Evolutionary conservation across 192 early-diverging fungal genomes (phyloP), one percentile per base, ranked within the genome.

Genomic region (Linderina pennispora): DNA sequence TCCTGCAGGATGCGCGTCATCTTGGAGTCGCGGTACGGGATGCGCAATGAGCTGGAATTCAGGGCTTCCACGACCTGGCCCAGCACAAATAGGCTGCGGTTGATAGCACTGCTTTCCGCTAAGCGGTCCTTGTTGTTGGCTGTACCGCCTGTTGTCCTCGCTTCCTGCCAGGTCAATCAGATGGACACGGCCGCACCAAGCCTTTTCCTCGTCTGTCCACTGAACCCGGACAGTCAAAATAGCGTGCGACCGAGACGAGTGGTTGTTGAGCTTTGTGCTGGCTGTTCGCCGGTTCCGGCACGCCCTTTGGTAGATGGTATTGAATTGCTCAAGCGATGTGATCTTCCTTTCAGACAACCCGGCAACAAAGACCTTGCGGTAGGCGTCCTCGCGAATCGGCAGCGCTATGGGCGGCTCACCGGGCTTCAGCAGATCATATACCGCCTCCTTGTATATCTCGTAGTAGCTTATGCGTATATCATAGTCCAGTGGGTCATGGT

Each of bases 391-490:
- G 18, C 81, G 64, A 19, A 85, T 80, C 1, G 69, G 58, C 35
- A 85, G 43, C 0, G 66, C 74, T 11, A 51, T 45, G 0, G 45
- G 15, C 0, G 45, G 36, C 7, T 76, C 72, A 17, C 59, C 58
- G 14, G 69, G 60, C 17, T 57, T 53, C 6, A 79, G 45, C 31
- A 84, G 40, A 41, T 85, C 82, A 33, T 76, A 77, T 8, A 85
- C 75, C 2, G 62, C 60, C 35, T 85, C 83, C 32, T 84, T 82
- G 55, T 85, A 81, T 39, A 85, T 84, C 65, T 85, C 83, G 46
- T 75, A 82, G 45, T 79, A 84, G 20, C 80, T 77, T 14, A 82
- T 40, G 1, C 58, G 44, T 7, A 83, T 55, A 19, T 68, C 60
- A 40, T 68, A 63, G 47, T 68, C 71, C 10, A 19, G 31, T 1